phyloP scores from a whole-genome alignment of 2,329 filamentous ascomycete species.

The Cladosporium oxysporum region DNA sequence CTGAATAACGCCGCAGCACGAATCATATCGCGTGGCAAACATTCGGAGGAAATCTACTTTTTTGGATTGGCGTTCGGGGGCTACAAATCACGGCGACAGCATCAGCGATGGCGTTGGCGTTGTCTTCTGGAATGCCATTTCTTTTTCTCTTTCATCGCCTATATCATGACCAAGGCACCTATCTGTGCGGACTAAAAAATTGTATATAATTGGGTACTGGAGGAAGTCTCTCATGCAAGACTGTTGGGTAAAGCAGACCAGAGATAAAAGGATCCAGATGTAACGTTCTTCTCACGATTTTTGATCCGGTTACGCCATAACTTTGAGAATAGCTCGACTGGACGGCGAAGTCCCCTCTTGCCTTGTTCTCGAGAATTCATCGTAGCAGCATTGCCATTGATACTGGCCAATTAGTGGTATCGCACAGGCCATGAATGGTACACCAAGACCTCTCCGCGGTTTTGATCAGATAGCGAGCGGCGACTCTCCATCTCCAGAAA shows the following conservation, averaged over 20 bases:
- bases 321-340: background rate
- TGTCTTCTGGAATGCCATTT: background rate
- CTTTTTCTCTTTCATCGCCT: background rate
- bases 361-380: background rate
- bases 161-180: background rate
- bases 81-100: background rate
- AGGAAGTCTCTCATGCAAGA: background rate
- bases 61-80: background rate
- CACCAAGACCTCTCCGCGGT: background rate
- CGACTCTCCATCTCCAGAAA: background rate
- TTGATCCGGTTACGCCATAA: background rate
- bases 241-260: background rate
- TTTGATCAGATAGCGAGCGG: background rate
- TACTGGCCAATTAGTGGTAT: background rate
- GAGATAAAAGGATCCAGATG: background rate
- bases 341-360: too few relatives aligned
- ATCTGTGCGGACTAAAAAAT: background rate
- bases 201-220: background rate
- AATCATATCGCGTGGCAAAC: background rate
- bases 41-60: background rate
- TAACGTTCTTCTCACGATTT: background rate
- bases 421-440: background rate
- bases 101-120: conserved; percentile 12
- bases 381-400: background rate
- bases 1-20: background rate